Percentiles rank a stretch among this genome's conserved stretches.
Conservation (phyloP, 2,329 filamentous ascomycete genomes). For the Knufia petricola region DNA sequence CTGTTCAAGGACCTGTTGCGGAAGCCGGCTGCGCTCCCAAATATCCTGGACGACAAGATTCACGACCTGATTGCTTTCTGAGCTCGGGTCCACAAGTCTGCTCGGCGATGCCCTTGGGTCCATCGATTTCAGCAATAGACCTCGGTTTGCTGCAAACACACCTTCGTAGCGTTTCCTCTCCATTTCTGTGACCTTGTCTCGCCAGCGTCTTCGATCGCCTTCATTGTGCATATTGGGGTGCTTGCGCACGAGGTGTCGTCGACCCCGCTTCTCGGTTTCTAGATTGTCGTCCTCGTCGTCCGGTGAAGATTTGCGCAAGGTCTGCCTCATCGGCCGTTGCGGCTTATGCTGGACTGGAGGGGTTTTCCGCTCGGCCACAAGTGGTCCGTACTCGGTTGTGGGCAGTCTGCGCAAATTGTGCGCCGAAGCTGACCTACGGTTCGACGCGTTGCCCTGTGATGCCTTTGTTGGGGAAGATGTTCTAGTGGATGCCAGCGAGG, state of each 20-base stretch:
- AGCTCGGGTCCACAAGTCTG: neutral
- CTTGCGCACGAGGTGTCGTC: conserved; percentile 31
- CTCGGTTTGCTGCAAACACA: conserved; percentile 42
- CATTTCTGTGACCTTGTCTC: conserved; percentile 34
- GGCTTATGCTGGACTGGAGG: conserved; percentile 12
- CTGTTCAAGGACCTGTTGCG: conserved; percentile 30
- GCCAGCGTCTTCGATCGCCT: conserved; percentile 39
- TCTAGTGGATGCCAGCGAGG: conserved; percentile 35
- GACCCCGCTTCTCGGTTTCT: conserved; percentile 25
- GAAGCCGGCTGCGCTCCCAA: conserved; percentile 39
- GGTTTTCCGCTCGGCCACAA: neutral
- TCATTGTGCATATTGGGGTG: conserved; percentile 41
- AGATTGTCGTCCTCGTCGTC: conserved; percentile 29
- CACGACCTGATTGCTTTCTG: conserved; percentile 26
- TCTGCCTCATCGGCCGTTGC: conserved; percentile 29
- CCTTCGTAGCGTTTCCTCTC: conserved; percentile 42
- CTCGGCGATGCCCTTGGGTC: neutral
- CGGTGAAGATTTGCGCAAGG: conserved; percentile 30
- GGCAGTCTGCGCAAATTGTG: neutral
- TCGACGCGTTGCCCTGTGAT: neutral
- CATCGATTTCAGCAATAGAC: conserved; percentile 26
- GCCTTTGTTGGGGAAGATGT: conserved; percentile 29
- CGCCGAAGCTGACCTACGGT: conserved; percentile 10
- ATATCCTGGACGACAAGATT: conserved; percentile 41
- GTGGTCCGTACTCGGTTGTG: no score